Base-by-base conservation (phyloP, 1,284 basidiomycete genomes). In the Sphagnurus paluster region DNA sequence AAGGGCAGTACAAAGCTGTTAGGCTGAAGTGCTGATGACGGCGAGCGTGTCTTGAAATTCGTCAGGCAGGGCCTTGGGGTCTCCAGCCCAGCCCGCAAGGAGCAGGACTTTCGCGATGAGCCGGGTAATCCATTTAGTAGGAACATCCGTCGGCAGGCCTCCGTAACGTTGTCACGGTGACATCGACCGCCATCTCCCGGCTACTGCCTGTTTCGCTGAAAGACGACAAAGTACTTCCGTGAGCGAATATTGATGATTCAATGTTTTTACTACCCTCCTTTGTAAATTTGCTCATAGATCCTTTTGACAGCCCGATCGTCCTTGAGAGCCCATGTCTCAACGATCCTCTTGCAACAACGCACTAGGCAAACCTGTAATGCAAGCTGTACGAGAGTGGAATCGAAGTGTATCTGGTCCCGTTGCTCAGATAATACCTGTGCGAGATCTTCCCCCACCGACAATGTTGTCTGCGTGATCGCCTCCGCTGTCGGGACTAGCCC, bases 361-460 rank as follows among this genome's bases (percentile, higher is more conserved):
- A 53, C 54, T 21, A 62, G 47, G 34, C 52, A 52, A 17, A 51
- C 44, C 29, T 62, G 60, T 14, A 62, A 32, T 19, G 56, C 60
- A 13, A 60, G 41, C 41, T 62, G 60, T 2, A 60, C 44, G 20
- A 43, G 10, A 16, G 57, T 58, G 10, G 55, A 56, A 29, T 60
- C 54, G 19, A 50, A 35, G 1, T 53, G 43, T 9, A 14, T 9
- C 11, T 32, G 30, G n/a, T 25, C 14, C 9, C 8, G 32, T 11
- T 34, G 28, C n/a, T 19, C 14, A 17, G 29, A 4, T 24, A 54
- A 36, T 4, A 33, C 44, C 19, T 44, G 32, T 28, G 40, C 6
- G 30, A 54, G 26, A 17, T 25, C 40, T n/a, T 48, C 32, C 4
- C 54, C 49, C 40, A 53, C 13, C 0, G 3, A 5, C 4, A 3